Percentiles rank a stretch among this genome's conserved stretches.
These are phyloP conservation scores for Aspergillus sp. DNA, from an alignment of 2,329 filamentous ascomycete genomes.

Conservation along the genomic window DNA sequence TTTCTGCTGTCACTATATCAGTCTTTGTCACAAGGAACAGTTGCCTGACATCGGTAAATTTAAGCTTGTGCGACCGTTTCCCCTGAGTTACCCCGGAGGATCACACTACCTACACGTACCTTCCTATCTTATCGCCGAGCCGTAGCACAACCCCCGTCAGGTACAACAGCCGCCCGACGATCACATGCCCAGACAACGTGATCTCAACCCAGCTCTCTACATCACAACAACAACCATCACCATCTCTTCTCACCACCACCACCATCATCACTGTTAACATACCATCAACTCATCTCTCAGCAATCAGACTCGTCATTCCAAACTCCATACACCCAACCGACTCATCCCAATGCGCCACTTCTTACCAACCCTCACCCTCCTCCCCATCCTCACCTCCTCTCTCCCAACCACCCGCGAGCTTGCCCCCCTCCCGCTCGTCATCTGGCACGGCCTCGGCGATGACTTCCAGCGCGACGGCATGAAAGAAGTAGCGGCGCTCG, in stretches of 20 bases:
- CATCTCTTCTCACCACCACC: not conserved
- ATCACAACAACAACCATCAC: not conserved
- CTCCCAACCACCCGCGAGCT: slow-evolving; percentile 24
- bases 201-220: not conserved
- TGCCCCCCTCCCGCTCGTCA: slow-evolving; percentile 75
- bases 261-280: not conserved
- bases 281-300: not conserved
- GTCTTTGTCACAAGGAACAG: too few relatives aligned
- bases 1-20: too few relatives aligned
- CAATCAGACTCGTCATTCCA: not conserved
- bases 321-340: not conserved
- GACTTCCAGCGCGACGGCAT: slow-evolving; percentile 74
- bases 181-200: slow-evolving; percentile 17
- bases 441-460: slow-evolving; percentile 83
- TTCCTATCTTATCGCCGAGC: not conserved
- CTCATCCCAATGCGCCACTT: not conserved
- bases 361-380: slow-evolving; percentile 6
- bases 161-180: not conserved
- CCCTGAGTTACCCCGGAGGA: too few relatives aligned
- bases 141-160: not conserved
- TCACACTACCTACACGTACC: not conserved
- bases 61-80: too few relatives aligned
- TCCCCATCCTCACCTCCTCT: slow-evolving; percentile 19
- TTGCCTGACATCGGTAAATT: too few relatives aligned
- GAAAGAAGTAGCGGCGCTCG: slow-evolving; percentile 67